A percentile compares a stretch with the other conserved stretches of the same genome.
Evolutionary conservation across 345 rosid species (phyloP).

Genomic region (Linum tenue): DNA sequence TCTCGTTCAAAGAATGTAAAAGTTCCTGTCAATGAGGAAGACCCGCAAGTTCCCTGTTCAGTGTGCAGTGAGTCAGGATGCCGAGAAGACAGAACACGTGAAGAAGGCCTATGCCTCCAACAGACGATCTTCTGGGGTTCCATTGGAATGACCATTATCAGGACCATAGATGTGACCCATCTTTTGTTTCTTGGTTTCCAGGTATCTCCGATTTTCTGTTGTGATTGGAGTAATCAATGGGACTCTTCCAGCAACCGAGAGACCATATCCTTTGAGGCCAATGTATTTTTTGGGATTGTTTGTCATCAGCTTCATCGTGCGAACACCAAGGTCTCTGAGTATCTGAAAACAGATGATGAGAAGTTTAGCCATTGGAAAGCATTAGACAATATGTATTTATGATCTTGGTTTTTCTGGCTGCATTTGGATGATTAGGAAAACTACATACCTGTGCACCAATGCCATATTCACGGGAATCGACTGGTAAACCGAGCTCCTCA

Average conservation of each 20-base stretch:
- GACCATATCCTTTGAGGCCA: conserved; percentile 26
- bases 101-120: background rate
- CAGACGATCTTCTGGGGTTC: background rate
- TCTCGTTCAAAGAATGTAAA: no score
- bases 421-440: background rate
- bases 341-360: conserved; percentile 11
- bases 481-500: conserved; percentile 77
- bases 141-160: background rate
- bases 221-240: conserved; percentile 19
- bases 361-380: background rate
- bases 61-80: no score
- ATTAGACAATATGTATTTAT: no score
- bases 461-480: conserved; percentile 94
- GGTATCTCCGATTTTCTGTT: conserved; percentile 14
- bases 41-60: no score
- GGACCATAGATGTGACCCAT: conserved; percentile 18
- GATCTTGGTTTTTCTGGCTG: background rate
- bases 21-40: no score
- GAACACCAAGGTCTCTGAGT: conserved; percentile 20
- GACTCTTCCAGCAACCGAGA: conserved; percentile 22
- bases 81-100: no score
- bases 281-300: conserved; percentile 22
- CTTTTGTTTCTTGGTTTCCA: conserved; percentile 19
- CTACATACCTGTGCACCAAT: conserved; percentile 82
- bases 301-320: conserved; percentile 24